Percentiles rank a stretch among this genome's conserved stretches.
These are phyloP conservation scores for Saraca asoca DNA, from an alignment of 331 rosid genomes.

Conservation along the genomic window DNA sequence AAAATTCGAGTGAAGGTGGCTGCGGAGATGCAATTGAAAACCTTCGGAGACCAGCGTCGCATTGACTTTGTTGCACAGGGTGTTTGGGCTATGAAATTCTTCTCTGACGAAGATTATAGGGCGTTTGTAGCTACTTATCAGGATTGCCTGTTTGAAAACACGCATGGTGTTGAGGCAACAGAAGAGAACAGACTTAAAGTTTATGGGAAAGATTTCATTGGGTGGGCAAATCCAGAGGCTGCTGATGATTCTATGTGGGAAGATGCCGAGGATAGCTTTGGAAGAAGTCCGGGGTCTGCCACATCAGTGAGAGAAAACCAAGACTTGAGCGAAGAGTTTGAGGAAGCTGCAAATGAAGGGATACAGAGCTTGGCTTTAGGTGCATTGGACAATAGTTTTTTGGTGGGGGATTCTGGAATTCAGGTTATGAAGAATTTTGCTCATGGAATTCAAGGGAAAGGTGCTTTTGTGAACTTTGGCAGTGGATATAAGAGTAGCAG, in stretches of 20 bases:
- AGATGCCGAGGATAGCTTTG: slow-evolving; percentile 76
- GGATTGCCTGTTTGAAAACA: slow-evolving; percentile 80
- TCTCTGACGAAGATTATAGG: slow-evolving; percentile 53
- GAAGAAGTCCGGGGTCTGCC: slow-evolving; percentile 60
- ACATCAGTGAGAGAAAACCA: slow-evolving; percentile 57
- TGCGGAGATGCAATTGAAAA: slow-evolving; percentile 65
- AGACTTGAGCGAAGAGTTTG: slow-evolving; percentile 84
- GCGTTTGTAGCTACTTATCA: slow-evolving; percentile 55
- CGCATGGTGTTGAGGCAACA: slow-evolving; percentile 61
- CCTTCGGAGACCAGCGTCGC: slow-evolving; percentile 65
- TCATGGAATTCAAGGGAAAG: slow-evolving; percentile 93
- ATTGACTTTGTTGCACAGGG: slow-evolving; percentile 81
- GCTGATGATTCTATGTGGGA: slow-evolving; percentile 98
- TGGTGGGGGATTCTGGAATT: slow-evolving; percentile 81
- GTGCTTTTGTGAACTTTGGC: slow-evolving; percentile 76
- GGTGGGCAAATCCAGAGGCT: slow-evolving; percentile 83
- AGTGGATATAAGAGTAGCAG: slow-evolving; percentile 42
- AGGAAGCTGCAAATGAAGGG: slow-evolving; percentile 86
- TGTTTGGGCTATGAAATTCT: slow-evolving; percentile 95
- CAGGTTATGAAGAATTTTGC: slow-evolving; percentile 86
- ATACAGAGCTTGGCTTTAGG: slow-evolving; percentile 94
- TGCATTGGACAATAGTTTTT: slow-evolving; percentile 92
- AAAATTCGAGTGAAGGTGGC: slow-evolving; percentile 64
- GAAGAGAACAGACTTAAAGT: slow-evolving; percentile 78
- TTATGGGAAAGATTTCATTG: slow-evolving; percentile 86